Base-by-base conservation (phyloP, 106 monocot species). In the Dendrobium officinale region DNA sequence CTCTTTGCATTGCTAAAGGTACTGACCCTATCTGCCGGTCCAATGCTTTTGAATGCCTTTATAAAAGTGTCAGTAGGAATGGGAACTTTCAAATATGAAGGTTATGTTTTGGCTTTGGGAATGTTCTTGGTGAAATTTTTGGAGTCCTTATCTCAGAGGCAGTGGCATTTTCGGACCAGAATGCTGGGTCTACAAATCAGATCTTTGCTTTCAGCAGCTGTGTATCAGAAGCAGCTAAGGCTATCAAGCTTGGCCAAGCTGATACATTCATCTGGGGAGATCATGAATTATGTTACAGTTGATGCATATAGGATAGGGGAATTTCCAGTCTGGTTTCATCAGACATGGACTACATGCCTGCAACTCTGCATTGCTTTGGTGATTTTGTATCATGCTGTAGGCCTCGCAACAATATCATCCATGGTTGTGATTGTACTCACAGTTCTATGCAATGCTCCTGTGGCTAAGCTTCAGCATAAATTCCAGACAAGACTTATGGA, bases 281-380 rank as follows among this genome's bases (percentile, higher is more conserved):
- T 95, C 33, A 90, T 91, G 84, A 99, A 93, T 75, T 99, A 93
- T 81, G 86, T 99, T 31, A 91, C 89, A n/a, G 91, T 95, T 29
- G 99, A 99, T 83, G 92, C 95, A 48, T 99, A 99, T 81, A 88
- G 92, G 68, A 87, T 99, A 18, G 99, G 99, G 2, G 99, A 99
- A 64, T 99, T 99, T 51, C 95, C 93, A 3, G 87, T 86, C 83
- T 99, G 92, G 92, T 91, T 99, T 72, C 99, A 99, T 72, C 85
- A 95, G 70, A 91, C 91, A 51, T 99, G 99, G 99, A 87, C 89
- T 2, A 91, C 88, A 61, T 83, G 84, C 45, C 78, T 99, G 51
- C 99, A 99, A 72, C 88, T 99, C 2, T 82, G 85, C 44, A 82
- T 99, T 54, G 91, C 99, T 42, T 82, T 99, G 64, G 84, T 81